Evolutionary conservation across 148 eudicot species (phyloP).

Genomic region (Arbutus unedo): DNA sequence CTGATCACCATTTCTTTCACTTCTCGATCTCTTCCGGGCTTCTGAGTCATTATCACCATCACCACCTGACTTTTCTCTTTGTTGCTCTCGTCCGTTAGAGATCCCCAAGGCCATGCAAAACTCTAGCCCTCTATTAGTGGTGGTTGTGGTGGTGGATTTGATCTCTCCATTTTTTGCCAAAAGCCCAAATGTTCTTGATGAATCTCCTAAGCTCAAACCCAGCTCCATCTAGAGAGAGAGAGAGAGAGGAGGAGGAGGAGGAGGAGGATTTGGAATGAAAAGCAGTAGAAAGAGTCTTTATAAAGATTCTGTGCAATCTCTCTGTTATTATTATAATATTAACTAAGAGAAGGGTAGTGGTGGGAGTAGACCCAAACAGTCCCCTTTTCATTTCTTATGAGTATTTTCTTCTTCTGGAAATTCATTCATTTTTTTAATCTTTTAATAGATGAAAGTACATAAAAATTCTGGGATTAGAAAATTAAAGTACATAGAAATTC

Average conservation of each 20-base stretch:
- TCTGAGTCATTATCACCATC: slow-evolving; percentile 16
- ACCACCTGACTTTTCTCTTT: neutral
- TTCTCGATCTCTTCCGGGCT: neutral
- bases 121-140: slow-evolving; percentile 18
- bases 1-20: slow-evolving; percentile 13
- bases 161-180: slow-evolving; percentile 12
- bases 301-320: slow-evolving; percentile 29
- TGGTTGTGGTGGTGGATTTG: neutral
- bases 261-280: slow-evolving; percentile 9
- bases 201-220: slow-evolving; percentile 47
- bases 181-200: slow-evolving; percentile 23
- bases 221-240: slow-evolving; percentile 34
- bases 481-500: no score
- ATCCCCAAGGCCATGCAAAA: slow-evolving; percentile 45
- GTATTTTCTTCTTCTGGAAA: neutral
- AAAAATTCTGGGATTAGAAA: no score
- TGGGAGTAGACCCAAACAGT: slow-evolving; percentile 13
- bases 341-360: neutral
- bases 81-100: slow-evolving; percentile 3
- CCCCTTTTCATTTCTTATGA: neutral
- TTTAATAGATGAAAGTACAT: no score
- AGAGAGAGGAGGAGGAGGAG: neutral
- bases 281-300: slow-evolving; percentile 33
- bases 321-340: neutral
- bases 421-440: neutral